Evolutionary conservation across 2,329 filamentous ascomycete genomes (phyloP), one percentile per base, ranked within the genome.

Genomic region (Talaromyces sp.): DNA sequence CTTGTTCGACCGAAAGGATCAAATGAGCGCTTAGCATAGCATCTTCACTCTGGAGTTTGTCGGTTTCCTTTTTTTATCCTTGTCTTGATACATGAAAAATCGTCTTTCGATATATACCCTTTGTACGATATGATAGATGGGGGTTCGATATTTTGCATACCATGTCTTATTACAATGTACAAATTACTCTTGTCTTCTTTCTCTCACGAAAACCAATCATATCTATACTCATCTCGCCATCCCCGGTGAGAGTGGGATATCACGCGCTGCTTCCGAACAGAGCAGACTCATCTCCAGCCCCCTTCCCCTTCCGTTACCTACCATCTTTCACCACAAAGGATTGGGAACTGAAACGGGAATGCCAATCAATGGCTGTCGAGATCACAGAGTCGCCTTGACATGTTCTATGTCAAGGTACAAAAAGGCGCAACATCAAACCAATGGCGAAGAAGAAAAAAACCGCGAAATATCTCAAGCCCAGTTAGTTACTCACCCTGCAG

Each of bases 241-340:
- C 15, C 15, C 19, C 4, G n/a, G 22, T 37, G 11, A 36, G 35
- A 39, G n/a, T n/a, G 15, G 10, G 36, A 65, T 61, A 61, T 63
- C 63, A 70, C 67, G 78, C 79, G 79, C 78, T 76, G 74, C 74
- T 68, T 64, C n/a, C 63, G 80, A 79, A 81, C 80, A 80, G 79
- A 79, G 73, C 66, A 69, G 60, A 66, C 71, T 69, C 75, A 73
- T 81, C 78, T 79, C 67, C 78, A 77, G 70, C 70, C 71, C 65
- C n/a, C n/a, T n/a, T n/a, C n/a, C n/a, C n/a, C n/a, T n/a, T n/a
- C 63, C 59, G 77, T 77, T 45, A 28, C 6, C 53, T 40, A 39
- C 28, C 11, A 28, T 33, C 33, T 15, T 28, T 33, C 17, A 48
- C 28, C 17, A 15, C 31, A 19, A 48, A 25, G 17, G 3, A 10